These are phyloP conservation scores for Diaporthe citri DNA, from an alignment of 2,329 filamentous ascomycete species.

Conservation along the genomic window DNA sequence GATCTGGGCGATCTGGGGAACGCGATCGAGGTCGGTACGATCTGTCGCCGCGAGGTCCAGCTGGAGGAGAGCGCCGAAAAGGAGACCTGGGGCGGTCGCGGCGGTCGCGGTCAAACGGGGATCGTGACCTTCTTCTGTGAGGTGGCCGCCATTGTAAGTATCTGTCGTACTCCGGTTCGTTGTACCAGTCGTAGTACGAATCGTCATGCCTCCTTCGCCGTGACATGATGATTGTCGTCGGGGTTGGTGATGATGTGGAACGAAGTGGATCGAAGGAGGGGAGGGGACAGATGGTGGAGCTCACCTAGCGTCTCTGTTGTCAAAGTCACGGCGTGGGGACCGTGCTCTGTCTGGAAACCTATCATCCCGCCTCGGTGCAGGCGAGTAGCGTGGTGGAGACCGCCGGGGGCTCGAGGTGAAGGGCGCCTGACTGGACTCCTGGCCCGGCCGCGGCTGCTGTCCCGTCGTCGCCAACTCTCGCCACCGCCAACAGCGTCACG, in stretches of 20 bases:
- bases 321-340: conserved; percentile 56
- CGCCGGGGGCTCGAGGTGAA: conserved; percentile 49
- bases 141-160: conserved; percentile 32
- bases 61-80: conserved; percentile 54
- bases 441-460: conserved; percentile 54
- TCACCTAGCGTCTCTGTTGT: conserved; percentile 52
- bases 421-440: conserved; percentile 52
- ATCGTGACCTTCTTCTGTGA: conserved; percentile 66
- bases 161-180: neutral
- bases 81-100: conserved; percentile 59
- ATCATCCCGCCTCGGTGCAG: conserved; percentile 56
- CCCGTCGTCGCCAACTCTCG: conserved; percentile 55
- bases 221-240: conserved; percentile 34
- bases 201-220: neutral
- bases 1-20: conserved; percentile 62
- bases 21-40: conserved; percentile 67
- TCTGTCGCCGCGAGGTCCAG: conserved; percentile 52
- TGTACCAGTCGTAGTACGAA: neutral
- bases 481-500: conserved; percentile 46
- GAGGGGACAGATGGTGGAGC: conserved; percentile 34
- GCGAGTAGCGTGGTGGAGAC: conserved; percentile 51
- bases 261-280: neutral
- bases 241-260: neutral
- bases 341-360: conserved; percentile 50
- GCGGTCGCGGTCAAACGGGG: conserved; percentile 63